Conservation (phyloP, 176 grass and related monocot species). For the Oropetium thomaeum region DNA sequence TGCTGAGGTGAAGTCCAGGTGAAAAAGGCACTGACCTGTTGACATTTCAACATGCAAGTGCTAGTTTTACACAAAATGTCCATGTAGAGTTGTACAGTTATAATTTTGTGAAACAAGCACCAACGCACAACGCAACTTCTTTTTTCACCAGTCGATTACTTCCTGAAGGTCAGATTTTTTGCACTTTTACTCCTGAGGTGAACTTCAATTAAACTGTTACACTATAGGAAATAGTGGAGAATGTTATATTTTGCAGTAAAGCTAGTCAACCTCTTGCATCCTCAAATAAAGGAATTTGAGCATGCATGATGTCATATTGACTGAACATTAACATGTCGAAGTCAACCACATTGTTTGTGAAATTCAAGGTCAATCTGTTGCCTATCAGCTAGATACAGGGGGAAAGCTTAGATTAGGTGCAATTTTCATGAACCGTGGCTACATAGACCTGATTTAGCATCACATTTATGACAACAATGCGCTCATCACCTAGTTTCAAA, state of each 20-base stretch:
- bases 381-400: background rate
- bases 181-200: background rate
- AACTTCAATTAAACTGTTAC: conserved; percentile 2
- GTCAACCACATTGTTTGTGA: background rate
- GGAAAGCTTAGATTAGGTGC: background rate
- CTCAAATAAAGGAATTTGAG: background rate
- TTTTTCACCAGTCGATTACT: too few relatives aligned
- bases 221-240: background rate
- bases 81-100: conserved; percentile 24
- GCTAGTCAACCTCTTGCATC: background rate
- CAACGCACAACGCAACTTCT: background rate
- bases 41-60: conserved; percentile 11
- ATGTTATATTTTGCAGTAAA: background rate
- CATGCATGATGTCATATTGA: background rate
- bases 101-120: conserved; percentile 16
- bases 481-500: background rate
- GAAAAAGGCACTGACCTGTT: conserved; percentile 37
- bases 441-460: background rate
- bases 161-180: background rate
- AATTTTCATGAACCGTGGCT: background rate
- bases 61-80: conserved; percentile 15
- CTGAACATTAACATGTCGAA: background rate
- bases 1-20: conserved; percentile 34
- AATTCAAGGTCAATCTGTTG: background rate
- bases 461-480: background rate